These are phyloP conservation scores for Caryopteris hybrid DNA, from an alignment of 305 asterid species.

Conservation along the genomic window DNA sequence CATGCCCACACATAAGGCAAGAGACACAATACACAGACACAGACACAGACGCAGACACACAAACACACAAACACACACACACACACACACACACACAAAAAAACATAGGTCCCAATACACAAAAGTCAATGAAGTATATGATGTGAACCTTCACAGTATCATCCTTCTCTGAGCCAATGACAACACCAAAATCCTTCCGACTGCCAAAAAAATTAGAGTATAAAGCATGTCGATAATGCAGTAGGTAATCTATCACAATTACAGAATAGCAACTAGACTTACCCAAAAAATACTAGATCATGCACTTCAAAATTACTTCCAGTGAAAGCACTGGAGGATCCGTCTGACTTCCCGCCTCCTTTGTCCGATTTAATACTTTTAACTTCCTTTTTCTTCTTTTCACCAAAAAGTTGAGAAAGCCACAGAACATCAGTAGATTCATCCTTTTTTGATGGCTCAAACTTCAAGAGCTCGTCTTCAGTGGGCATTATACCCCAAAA, in stretches of 20 bases:
- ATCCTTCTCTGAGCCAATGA: constrained; percentile 77
- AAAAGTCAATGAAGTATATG: constrained; percentile 3
- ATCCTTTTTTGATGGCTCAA: constrained; percentile 73
- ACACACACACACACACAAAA: not conserved
- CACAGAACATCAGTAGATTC: constrained; percentile 70
- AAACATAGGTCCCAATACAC: not conserved
- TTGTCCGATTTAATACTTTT: constrained; percentile 31
- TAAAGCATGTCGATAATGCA: constrained; percentile 20
- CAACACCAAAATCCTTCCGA: constrained; percentile 89
- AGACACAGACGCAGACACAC: not conserved
- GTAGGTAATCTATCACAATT: not conserved
- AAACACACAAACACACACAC: not conserved
- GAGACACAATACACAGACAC: not conserved
- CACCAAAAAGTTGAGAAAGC: constrained; percentile 86
- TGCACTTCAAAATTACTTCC: constrained; percentile 65
- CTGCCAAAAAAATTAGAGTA: constrained; percentile 39
- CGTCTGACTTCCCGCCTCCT: constrained; percentile 63
- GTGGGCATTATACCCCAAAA: constrained; percentile 84
- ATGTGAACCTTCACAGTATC: constrained; percentile 55
- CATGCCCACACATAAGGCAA: not conserved
- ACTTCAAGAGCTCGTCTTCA: constrained; percentile 85
- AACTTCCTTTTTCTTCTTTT: constrained; percentile 48
- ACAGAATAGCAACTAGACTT: constrained; percentile 23
- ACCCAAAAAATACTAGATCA: constrained; percentile 93
- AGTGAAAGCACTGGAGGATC: constrained; percentile 50